Percentiles rank a stretch among this genome's conserved stretches.
Conservation (phyloP, 768 basidiomycete species). For the Mycena polygramma region DNA sequence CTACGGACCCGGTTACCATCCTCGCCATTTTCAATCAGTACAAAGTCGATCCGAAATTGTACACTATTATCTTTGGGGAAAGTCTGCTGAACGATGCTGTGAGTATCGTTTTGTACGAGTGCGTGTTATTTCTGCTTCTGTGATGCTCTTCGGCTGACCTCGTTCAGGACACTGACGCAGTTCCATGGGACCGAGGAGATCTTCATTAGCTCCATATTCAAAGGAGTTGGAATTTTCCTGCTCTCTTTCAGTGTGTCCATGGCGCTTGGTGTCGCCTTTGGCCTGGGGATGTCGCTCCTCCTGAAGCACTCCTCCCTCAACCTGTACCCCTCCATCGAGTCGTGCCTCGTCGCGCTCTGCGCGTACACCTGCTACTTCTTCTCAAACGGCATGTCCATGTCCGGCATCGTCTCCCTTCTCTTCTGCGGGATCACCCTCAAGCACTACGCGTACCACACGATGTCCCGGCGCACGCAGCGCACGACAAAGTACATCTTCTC, state of each 20-base stretch:
- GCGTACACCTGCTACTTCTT: slow-evolving; percentile 99
- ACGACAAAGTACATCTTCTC: slow-evolving; percentile 97
- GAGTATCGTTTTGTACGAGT: slow-evolving; percentile 99
- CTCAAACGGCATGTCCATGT: slow-evolving; percentile 95
- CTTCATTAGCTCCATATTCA: slow-evolving; percentile 89
- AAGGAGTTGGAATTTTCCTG: slow-evolving; percentile 97
- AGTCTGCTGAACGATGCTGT: slow-evolving; percentile 98
- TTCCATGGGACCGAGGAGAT: slow-evolving; percentile 90
- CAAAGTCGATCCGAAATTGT: slow-evolving; percentile 98
- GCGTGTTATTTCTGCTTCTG: slow-evolving; percentile 53
- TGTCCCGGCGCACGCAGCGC: slow-evolving; percentile 94
- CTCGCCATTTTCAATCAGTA: slow-evolving; percentile 98
- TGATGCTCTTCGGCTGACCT: slow-evolving; percentile 2
- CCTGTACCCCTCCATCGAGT: slow-evolving; percentile 93
- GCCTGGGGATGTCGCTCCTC: slow-evolving; percentile 90
- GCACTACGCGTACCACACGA: slow-evolving; percentile 99
- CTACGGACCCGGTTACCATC: slow-evolving; percentile 88
- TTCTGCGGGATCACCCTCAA: slow-evolving; percentile 99
- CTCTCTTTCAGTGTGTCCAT: slow-evolving; percentile 95
- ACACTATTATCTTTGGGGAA: slow-evolving; percentile 98
- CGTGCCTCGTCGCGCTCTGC: slow-evolving; percentile 94
- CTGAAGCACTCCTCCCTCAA: slow-evolving; percentile 94
- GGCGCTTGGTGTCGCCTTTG: slow-evolving; percentile 93
- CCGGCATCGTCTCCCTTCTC: slow-evolving; percentile 95
- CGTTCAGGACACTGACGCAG: slow-evolving; percentile 83